Conservation (phyloP, 176 grass and related monocot species). For the Echinochloa phyllopogon region DNA sequence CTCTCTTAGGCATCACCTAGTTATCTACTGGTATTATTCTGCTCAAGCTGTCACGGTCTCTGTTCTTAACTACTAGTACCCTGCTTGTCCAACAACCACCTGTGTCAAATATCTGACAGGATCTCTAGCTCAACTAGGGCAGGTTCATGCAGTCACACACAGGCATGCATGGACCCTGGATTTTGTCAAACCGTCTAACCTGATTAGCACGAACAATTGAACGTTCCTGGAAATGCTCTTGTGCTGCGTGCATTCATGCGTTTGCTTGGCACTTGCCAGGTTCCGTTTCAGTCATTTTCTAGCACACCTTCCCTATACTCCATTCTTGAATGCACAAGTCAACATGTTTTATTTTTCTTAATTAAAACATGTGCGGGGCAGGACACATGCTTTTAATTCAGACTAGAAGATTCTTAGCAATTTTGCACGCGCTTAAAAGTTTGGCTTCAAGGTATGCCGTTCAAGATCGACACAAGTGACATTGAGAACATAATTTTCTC, state of each 20-base stretch:
- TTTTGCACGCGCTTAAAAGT: conserved; percentile 15
- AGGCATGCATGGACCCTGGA: background rate
- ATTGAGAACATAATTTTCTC: background rate
- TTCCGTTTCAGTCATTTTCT: background rate
- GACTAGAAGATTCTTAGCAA: conserved; percentile 13
- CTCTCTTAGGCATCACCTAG: background rate
- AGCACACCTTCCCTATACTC: background rate
- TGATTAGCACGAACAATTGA: background rate
- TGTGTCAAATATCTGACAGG: conserved; percentile 40
- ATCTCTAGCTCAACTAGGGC: background rate
- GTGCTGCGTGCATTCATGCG: background rate
- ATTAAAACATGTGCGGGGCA: too few relatives aligned
- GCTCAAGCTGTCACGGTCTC: background rate
- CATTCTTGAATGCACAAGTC: background rate
- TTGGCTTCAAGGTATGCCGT: background rate
- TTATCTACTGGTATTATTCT: background rate
- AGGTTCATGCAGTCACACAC: background rate
- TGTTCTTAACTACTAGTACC: background rate
- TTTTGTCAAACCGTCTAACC: conserved; percentile 37
- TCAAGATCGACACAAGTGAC: background rate
- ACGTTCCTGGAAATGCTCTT: background rate
- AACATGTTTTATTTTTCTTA: background rate
- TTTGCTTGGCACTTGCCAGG: background rate
- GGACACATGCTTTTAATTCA: background rate
- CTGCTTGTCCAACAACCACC: background rate